Evolutionary conservation across 108 stramenopile species (phyloP).

Genomic region (Cylindrotheca closterium): DNA sequence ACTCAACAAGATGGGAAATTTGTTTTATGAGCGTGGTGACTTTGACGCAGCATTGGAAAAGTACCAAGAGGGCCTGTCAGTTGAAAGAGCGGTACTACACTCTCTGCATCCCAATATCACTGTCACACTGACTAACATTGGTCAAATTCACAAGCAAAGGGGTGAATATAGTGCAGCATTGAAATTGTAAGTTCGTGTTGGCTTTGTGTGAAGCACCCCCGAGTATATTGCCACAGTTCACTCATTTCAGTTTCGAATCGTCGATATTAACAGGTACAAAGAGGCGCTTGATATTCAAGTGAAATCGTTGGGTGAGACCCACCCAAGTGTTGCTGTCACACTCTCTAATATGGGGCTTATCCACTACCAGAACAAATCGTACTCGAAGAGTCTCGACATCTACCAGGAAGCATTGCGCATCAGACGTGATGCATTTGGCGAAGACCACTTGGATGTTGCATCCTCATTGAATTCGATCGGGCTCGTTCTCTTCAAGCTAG

Average conservation of each 20-base stretch:
- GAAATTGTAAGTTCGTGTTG: constrained; percentile 19
- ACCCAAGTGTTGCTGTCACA: constrained; percentile 53
- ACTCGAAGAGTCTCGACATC: constrained; percentile 42
- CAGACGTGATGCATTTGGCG: constrained; percentile 44
- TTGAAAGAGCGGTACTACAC: constrained; percentile 54
- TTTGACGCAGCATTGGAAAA: constrained; percentile 51
- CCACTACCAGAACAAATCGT: constrained; percentile 51
- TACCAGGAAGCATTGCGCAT: constrained; percentile 57
- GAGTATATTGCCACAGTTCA: neutral
- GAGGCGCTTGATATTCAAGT: constrained; percentile 54
- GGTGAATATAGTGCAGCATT: constrained; percentile 59
- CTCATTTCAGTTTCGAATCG: constrained; percentile 1
- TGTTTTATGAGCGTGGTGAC: constrained; percentile 57
- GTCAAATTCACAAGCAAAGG: constrained; percentile 56
- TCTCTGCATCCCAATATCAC: constrained; percentile 56
- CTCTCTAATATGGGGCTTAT: constrained; percentile 62
- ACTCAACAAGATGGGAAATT: constrained; percentile 68
- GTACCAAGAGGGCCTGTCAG: constrained; percentile 57
- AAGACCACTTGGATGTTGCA: constrained; percentile 55
- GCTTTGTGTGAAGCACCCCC: neutral
- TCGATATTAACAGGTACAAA: constrained; percentile 40
- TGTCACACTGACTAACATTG: constrained; percentile 70
- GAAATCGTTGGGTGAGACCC: constrained; percentile 30
- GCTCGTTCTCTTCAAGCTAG: constrained; percentile 61
- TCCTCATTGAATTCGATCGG: constrained; percentile 68